phyloP scores from a whole-genome alignment of 2,329 filamentous ascomycete species.

The Trichoderma guizhouense region DNA sequence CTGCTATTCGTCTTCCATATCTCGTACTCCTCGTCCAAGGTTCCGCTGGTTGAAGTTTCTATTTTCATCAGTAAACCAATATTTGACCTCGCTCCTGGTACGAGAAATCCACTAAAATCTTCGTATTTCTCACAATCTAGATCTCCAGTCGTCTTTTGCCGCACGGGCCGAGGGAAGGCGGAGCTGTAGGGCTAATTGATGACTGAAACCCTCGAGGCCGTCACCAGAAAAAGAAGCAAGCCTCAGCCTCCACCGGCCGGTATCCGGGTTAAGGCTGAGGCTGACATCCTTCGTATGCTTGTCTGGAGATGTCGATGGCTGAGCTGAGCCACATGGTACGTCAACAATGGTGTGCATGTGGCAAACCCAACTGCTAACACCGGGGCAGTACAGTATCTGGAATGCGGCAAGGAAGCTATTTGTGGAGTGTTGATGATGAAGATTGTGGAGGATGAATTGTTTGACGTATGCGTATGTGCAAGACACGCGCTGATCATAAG shows the following conservation, averaged over 20 bases:
- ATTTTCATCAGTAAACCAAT: not conserved
- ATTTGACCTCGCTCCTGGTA: not conserved
- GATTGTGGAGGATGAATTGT: not conserved
- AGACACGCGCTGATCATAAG: not conserved
- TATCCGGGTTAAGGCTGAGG: not conserved
- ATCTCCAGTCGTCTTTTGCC: not conserved
- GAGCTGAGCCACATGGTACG: not conserved
- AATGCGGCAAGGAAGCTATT: not conserved
- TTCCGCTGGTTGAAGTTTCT: not conserved
- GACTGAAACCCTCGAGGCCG: not conserved
- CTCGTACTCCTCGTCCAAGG: not conserved
- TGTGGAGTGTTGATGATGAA: not conserved
- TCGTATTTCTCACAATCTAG: not conserved
- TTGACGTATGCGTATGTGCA: not conserved
- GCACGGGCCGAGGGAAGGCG: conserved; percentile 2
- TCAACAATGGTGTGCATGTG: not conserved
- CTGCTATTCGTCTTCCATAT: no score
- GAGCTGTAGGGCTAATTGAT: not conserved
- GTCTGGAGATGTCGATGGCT: not conserved
- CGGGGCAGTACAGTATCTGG: not conserved
- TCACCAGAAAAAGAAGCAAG: not conserved
- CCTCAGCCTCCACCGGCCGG: not conserved
- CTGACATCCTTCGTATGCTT: not conserved
- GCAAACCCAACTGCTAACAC: not conserved
- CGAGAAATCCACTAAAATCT: not conserved